Evolutionary conservation across 192 early-diverging fungal genomes (phyloP).

Genomic region (Helicostylum pulchrum): DNA sequence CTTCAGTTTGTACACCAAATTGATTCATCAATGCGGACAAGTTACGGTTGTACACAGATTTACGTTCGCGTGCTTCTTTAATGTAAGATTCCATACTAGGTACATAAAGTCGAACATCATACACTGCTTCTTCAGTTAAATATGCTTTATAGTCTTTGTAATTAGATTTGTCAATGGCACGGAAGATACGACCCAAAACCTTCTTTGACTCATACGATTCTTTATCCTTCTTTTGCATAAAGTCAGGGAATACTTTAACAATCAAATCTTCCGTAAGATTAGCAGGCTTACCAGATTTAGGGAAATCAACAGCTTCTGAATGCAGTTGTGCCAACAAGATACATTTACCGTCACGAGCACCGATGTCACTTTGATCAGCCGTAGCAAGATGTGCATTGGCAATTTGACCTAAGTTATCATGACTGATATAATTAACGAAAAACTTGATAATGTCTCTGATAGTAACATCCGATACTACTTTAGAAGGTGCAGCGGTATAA

Average conservation of each 20-base stretch:
- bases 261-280: constrained; percentile 37
- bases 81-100: constrained; percentile 52
- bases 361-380: constrained; percentile 48
- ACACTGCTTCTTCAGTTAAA: constrained; percentile 14
- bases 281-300: constrained; percentile 64
- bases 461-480: constrained; percentile 37
- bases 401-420: constrained; percentile 64
- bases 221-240: constrained; percentile 66
- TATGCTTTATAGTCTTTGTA: constrained; percentile 44
- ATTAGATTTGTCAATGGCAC: constrained; percentile 39
- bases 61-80: constrained; percentile 40
- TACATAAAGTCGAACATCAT: constrained; percentile 42
- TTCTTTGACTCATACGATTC: constrained; percentile 49
- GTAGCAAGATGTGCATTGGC: constrained; percentile 65
- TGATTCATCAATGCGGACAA: constrained; percentile 62
- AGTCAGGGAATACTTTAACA: constrained; percentile 58
- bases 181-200: constrained; percentile 54
- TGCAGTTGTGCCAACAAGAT: constrained; percentile 61
- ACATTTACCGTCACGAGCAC: constrained; percentile 52
- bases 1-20: constrained; percentile 50
- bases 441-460: constrained; percentile 53
- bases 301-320: constrained; percentile 74
- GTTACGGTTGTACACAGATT: constrained; percentile 50
- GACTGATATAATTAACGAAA: constrained; percentile 63
- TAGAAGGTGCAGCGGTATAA: constrained; percentile 38